phyloP scores from a whole-genome alignment of 306 rosid species.

The Senna tora region DNA sequence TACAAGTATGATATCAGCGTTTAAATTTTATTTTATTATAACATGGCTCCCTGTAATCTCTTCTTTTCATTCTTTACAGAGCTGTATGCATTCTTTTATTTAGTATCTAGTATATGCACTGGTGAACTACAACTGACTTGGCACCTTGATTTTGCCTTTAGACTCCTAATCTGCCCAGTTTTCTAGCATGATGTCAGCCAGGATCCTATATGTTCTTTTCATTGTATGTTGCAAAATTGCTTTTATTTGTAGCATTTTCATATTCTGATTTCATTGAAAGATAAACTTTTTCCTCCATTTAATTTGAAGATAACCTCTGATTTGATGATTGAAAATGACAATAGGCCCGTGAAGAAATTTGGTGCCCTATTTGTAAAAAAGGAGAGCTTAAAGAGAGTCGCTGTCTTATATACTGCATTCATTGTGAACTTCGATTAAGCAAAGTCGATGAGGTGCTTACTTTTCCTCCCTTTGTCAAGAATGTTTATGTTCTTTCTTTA shows the following conservation, averaged over 20 bases:
- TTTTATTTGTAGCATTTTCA: background rate
- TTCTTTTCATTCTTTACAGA: background rate
- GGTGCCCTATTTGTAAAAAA: slow-evolving; percentile 90
- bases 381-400: slow-evolving; percentile 69
- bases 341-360: slow-evolving; percentile 54
- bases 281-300: background rate
- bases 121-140: background rate
- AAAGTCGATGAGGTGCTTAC: slow-evolving; percentile 68
- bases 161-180: background rate
- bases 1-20: background rate
- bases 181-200: background rate
- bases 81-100: background rate
- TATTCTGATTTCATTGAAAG: background rate
- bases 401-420: slow-evolving; percentile 52
- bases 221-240: slow-evolving; percentile 23
- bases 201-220: background rate
- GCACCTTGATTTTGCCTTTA: slow-evolving; percentile 16
- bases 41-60: background rate
- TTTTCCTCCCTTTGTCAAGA: slow-evolving; percentile 24
- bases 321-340: slow-evolving; percentile 33
- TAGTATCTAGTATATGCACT: background rate
- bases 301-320: slow-evolving; percentile 28
- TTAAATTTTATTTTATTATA: background rate
- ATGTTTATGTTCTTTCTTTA: slow-evolving; percentile 5
- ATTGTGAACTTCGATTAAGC: slow-evolving; percentile 63